Conservation (phyloP, 352 stramenopile genomes). For the Saprolegnia parasitica region DNA sequence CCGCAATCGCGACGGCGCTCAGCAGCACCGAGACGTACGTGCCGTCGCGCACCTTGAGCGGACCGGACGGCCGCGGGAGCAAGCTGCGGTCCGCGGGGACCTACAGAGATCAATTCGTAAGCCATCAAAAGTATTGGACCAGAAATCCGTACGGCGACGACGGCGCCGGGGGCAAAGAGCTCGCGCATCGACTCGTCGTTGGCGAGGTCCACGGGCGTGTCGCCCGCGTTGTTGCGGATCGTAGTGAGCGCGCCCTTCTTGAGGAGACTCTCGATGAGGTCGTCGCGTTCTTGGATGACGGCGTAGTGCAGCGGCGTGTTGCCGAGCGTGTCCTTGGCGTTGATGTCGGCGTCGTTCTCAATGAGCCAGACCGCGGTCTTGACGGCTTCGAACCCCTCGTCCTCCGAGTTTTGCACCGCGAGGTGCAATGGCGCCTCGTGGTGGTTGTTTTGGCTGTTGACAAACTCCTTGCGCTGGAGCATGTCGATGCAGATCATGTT, state of each 20-base stretch:
- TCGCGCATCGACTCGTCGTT: conserved; percentile 57
- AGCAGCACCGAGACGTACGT: conserved; percentile 86
- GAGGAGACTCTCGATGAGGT: conserved; percentile 82
- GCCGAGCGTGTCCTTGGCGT: conserved; percentile 70
- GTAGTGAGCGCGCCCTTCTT: conserved; percentile 74
- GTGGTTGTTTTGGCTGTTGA: conserved; percentile 85
- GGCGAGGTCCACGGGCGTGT: conserved; percentile 63
- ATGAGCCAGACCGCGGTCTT: conserved; percentile 86
- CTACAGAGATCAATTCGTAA: background rate
- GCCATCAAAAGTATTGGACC: background rate
- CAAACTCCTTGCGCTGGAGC: conserved; percentile 66
- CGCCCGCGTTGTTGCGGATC: conserved; percentile 65
- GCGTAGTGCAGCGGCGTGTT: conserved; percentile 85
- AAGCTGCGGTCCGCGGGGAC: conserved; percentile 7
- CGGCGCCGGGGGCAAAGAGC: conserved; percentile 55
- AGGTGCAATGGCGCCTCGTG: conserved; percentile 77
- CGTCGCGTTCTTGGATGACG: conserved; percentile 70
- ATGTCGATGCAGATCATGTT: conserved; percentile 90
- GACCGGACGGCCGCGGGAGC: background rate
- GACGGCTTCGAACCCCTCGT: conserved; percentile 84
- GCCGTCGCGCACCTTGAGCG: conserved; percentile 41
- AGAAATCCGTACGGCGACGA: conserved; percentile 29
- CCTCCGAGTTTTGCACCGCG: conserved; percentile 81
- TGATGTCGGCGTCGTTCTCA: conserved; percentile 76
- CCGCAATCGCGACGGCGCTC: conserved; percentile 71